Evolutionary conservation across 177 flowering plant genomes (phyloP).

Genomic region (Vitis hybrid): DNA sequence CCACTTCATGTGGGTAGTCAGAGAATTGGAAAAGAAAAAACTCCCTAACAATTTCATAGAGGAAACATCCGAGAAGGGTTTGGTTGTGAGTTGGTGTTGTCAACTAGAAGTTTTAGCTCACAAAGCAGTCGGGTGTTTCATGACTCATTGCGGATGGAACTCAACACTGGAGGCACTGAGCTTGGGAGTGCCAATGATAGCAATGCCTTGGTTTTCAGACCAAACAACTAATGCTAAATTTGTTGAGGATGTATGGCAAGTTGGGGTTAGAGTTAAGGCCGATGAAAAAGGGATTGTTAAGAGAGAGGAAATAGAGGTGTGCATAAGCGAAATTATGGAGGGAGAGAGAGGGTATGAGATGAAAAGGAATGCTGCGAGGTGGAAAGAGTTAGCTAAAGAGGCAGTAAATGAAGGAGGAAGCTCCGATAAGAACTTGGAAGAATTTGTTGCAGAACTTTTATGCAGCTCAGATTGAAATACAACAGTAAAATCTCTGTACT

Average conservation of each 20-base stretch:
- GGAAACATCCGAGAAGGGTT: constrained; percentile 29
- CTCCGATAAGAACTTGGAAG: constrained; percentile 49
- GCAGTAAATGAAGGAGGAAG: constrained; percentile 62
- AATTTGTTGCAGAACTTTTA: constrained; percentile 24
- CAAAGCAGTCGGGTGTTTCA: constrained; percentile 40
- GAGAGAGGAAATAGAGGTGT: constrained; percentile 38
- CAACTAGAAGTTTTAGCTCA: constrained; percentile 52
- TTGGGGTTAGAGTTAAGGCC: constrained; percentile 38
- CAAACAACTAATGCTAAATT: constrained; percentile 60
- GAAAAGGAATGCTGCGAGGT: constrained; percentile 29
- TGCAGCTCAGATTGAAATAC: too few relatives aligned
- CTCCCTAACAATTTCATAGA: constrained; percentile 31
- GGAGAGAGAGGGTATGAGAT: constrained; percentile 37
- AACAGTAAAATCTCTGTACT: too few relatives aligned
- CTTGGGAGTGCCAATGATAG: constrained; percentile 69
- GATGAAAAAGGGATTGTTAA: constrained; percentile 31
- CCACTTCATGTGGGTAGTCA: constrained; percentile 48
- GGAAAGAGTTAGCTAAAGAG: constrained; percentile 39
- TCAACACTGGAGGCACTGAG: constrained; percentile 64
- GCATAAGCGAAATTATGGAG: constrained; percentile 55
- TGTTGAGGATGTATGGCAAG: constrained; percentile 46
- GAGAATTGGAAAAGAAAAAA: constrained; percentile 24
- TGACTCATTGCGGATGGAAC: constrained; percentile 68
- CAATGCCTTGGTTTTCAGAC: constrained; percentile 58
- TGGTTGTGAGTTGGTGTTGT: constrained; percentile 60